Evolutionary conservation across 176 grass and related monocot species (phyloP), one percentile per base, ranked within the genome.

Genomic region (Puya raimondii): DNA sequence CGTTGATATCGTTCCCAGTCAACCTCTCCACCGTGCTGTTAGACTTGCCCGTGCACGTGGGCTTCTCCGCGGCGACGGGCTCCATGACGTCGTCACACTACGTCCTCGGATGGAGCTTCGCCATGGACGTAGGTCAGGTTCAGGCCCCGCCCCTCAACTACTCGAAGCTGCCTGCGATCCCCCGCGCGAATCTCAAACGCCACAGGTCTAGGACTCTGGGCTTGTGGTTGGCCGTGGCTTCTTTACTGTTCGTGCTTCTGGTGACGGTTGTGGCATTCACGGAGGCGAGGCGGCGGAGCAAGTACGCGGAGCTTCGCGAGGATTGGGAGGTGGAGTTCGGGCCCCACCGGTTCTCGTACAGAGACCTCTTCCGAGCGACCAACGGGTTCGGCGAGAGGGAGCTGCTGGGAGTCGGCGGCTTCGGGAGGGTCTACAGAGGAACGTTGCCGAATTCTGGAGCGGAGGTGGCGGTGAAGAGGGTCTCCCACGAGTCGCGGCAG

Each of bases 401-500:
- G 49, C 77, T 94, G 70, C 78, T 94, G 0, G 91, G 91, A 71
- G 70, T 84, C 21, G 91, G 91, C 49, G 91, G 91, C 47, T 94
- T 94, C 80, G 91, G 91, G 13, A 63, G 85, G 52, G 91, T 94
- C 58, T 94, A 94, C 80, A 77, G 68, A 0, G 86, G 91, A 11
- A 47, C 9, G 12, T 42, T 67, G 16, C 65, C 33, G 1, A 42
- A 9, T 42, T 47, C 65, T 9, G 11, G 26, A 12, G 29, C 12
- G 4, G 65, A 48, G 26, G 29, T 67, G 5, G 65, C 65, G 12
- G 33, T 67, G 6, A 67, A 67, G 65, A 25, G 33, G 14, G 33
- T 67, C 65, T 67, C 65, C 65, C 25, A 47, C 15, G 33, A 67
- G 27, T 67, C 65, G 14, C 33, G 65, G 16, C 65, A 67, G 33